phyloP scores from a whole-genome alignment of 1,139 yeast genomes.

The Geotrichum aggregatum region DNA sequence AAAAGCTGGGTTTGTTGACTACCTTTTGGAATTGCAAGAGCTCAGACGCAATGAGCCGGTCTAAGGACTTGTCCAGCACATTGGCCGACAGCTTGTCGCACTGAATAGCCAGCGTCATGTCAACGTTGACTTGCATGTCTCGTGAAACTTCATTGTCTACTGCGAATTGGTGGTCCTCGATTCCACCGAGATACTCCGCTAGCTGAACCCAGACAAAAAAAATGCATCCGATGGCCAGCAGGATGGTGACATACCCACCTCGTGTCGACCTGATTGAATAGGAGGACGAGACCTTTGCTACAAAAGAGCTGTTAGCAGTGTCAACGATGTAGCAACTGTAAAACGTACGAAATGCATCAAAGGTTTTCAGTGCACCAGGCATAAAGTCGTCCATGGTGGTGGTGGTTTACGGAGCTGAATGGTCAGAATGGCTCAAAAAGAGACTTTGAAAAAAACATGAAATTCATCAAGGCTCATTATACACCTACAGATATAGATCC shows the following conservation, averaged over 20 bases:
- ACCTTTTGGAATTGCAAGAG: slow-evolving; percentile 47
- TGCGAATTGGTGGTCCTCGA: slow-evolving; percentile 68
- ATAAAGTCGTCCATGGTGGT: slow-evolving; percentile 28
- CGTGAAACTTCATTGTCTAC: slow-evolving; percentile 58
- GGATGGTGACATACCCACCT: slow-evolving; percentile 72
- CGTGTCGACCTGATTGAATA: slow-evolving; percentile 70
- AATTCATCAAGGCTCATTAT: neutral
- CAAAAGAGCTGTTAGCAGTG: neutral
- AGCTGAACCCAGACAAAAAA: slow-evolving; percentile 81
- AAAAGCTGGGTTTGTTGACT: no score
- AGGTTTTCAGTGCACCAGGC: slow-evolving; percentile 43
- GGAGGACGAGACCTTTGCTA: slow-evolving; percentile 73
- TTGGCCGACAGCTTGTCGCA: slow-evolving; percentile 73
- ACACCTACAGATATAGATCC: no score
- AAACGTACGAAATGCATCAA: slow-evolving; percentile 76
- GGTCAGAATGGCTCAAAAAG: neutral
- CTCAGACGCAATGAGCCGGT: slow-evolving; percentile 73
- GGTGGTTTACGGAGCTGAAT: neutral
- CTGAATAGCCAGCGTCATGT: slow-evolving; percentile 77
- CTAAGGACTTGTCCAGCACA: slow-evolving; percentile 73
- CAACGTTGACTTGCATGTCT: slow-evolving; percentile 67
- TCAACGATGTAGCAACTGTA: neutral
- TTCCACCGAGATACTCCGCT: slow-evolving; percentile 82
- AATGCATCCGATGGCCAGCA: slow-evolving; percentile 57
- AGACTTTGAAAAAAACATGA: neutral